Evolutionary conservation across 805 yeast species (phyloP).

Genomic region (Hanseniaspora meyeri): DNA sequence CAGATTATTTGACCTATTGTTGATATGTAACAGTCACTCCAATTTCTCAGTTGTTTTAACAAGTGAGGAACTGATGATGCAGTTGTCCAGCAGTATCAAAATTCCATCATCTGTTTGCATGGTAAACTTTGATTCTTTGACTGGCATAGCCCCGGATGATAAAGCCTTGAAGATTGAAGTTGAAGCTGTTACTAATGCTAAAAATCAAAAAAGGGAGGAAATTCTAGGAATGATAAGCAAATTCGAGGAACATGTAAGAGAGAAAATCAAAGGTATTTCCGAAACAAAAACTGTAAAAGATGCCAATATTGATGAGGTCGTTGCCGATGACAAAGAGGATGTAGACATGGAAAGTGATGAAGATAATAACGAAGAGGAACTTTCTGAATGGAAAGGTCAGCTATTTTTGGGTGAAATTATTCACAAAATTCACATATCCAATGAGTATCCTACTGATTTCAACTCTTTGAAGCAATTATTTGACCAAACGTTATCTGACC

Average conservation of each 20-base stretch:
- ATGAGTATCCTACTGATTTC: constrained; percentile 36
- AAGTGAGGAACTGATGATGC: constrained; percentile 38
- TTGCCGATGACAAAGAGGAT: neutral
- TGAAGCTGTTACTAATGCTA: constrained; percentile 48
- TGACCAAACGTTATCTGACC: constrained; percentile 42
- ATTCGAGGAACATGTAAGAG: constrained; percentile 32
- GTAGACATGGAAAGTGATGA: neutral
- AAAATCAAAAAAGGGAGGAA: constrained; percentile 40
- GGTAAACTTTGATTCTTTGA: constrained; percentile 31
- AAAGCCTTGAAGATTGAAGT: constrained; percentile 45
- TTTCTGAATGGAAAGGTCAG: constrained; percentile 44
- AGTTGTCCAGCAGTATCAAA: constrained; percentile 31
- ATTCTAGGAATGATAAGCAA: constrained; percentile 32
- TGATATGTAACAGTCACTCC: constrained; percentile 39
- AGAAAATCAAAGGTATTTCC: constrained; percentile 13
- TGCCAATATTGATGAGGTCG: neutral
- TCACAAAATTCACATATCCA: constrained; percentile 40
- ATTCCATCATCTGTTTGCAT: constrained; percentile 45
- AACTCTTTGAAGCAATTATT: constrained; percentile 35
- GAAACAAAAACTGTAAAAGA: neutral
- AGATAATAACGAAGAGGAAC: constrained; percentile 13
- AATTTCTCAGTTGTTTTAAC: constrained; percentile 36
- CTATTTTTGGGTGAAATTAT: constrained; percentile 39
- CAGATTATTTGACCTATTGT: constrained; percentile 37
- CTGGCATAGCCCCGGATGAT: constrained; percentile 47